phyloP scores from a whole-genome alignment of 179 eudicot genomes.

The Sideroxylon spinosum region DNA sequence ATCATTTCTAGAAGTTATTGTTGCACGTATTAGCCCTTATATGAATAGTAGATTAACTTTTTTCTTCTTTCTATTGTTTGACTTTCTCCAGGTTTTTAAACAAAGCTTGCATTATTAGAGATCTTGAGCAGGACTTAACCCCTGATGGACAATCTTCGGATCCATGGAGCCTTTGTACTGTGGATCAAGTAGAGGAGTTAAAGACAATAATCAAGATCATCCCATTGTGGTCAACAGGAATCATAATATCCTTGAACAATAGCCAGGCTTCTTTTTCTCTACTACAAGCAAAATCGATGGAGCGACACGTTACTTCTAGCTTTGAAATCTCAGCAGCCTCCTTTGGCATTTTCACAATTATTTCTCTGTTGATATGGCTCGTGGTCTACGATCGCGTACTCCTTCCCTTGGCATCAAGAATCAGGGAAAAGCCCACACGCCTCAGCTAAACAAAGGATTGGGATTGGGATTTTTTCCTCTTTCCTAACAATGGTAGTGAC shows the following conservation, averaged over 20 bases:
- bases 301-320: conserved; percentile 57
- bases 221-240: no score
- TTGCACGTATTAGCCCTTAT: no score
- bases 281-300: conserved; percentile 67
- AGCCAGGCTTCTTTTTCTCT: conserved; percentile 50
- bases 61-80: no score
- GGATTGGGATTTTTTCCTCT: conserved; percentile 55
- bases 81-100: conserved; percentile 23
- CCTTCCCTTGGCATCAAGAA: conserved; percentile 59
- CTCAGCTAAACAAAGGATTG: conserved; percentile 61
- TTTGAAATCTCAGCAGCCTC: conserved; percentile 82
- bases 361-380: conserved; percentile 56
- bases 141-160: conserved; percentile 11
- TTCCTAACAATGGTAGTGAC: conserved; percentile 49
- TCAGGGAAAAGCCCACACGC: conserved; percentile 47
- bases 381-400: conserved; percentile 60
- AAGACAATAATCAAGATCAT: conserved; percentile 11
- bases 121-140: conserved; percentile 16
- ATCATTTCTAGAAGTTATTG: no score
- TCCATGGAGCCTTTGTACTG: conserved; percentile 20
- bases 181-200: conserved; percentile 18
- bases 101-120: conserved; percentile 54
- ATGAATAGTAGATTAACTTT: no score
- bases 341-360: conserved; percentile 45
- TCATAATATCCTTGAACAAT: conserved; percentile 33